Conservation (phyloP, 768 basidiomycete species). For the Trichaptum fuscoviolaceum region DNA sequence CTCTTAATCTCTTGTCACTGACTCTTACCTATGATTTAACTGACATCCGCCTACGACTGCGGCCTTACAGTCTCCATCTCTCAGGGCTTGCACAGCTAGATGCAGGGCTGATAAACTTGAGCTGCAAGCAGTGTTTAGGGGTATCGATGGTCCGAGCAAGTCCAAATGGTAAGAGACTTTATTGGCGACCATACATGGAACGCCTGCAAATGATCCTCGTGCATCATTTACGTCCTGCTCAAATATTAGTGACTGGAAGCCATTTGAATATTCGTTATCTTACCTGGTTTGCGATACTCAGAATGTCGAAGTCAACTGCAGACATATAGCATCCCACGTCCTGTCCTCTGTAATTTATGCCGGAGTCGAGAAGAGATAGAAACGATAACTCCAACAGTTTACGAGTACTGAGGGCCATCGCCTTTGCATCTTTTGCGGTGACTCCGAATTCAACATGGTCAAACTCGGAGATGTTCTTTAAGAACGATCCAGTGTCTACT, state of each 20-base stretch:
- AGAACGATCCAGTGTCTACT: constrained; percentile 29
- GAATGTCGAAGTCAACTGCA: neutral
- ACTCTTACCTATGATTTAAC: constrained; percentile 33
- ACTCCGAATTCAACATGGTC: constrained; percentile 35
- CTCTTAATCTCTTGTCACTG: neutral
- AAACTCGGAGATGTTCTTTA: constrained; percentile 32
- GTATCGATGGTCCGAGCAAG: constrained; percentile 42
- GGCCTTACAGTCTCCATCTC: constrained; percentile 39
- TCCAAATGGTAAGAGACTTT: constrained; percentile 31
- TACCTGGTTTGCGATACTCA: neutral
- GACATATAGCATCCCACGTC: neutral
- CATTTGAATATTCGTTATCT: neutral
- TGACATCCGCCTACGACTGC: constrained; percentile 42
- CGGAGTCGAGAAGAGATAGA: neutral
- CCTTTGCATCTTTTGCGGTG: neutral
- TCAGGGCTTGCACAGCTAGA: constrained; percentile 40
- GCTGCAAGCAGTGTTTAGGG: constrained; percentile 46
- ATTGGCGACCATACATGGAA: constrained; percentile 35
- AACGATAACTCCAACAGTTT: neutral
- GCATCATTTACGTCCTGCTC: constrained; percentile 30
- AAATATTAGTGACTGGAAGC: neutral
- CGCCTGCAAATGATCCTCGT: constrained; percentile 28
- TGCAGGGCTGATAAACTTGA: constrained; percentile 43
- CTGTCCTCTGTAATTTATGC: neutral
- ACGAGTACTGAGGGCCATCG: neutral